phyloP scores from a whole-genome alignment of 2,329 filamentous ascomycete genomes.

The Leptodontidium sp. region DNA sequence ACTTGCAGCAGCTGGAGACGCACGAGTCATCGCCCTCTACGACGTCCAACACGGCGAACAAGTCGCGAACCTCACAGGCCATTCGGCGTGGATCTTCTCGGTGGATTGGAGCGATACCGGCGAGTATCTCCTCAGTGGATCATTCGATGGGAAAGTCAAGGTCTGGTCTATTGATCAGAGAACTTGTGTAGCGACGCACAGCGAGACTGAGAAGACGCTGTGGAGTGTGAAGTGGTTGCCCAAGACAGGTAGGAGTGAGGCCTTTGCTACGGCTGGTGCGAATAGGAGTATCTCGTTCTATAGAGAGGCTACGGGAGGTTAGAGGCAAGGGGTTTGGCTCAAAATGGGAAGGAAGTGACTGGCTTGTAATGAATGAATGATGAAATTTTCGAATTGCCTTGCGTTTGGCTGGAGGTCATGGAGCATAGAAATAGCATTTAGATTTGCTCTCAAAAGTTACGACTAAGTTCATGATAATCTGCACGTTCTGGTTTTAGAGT shows the following conservation, averaged over 20 bases:
- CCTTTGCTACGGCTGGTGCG: constrained; percentile 81
- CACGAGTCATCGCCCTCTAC: constrained; percentile 88
- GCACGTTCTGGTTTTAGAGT: neutral
- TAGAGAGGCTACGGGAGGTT: constrained; percentile 76
- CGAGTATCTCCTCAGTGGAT: constrained; percentile 87
- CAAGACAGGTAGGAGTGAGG: constrained; percentile 69
- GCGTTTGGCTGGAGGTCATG: neutral
- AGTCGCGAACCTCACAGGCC: constrained; percentile 82
- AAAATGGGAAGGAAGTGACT: neutral
- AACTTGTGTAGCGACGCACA: constrained; percentile 90
- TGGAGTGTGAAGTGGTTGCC: constrained; percentile 89
- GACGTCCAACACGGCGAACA: constrained; percentile 93
- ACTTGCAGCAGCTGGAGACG: constrained; percentile 89
- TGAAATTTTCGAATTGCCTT: neutral
- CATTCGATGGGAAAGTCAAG: constrained; percentile 93
- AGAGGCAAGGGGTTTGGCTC: neutral
- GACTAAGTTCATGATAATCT: neutral
- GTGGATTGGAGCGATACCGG: constrained; percentile 94
- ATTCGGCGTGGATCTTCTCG: constrained; percentile 87
- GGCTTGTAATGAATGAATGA: neutral
- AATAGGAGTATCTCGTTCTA: constrained; percentile 83
- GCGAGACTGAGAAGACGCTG: constrained; percentile 84
- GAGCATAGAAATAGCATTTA: constrained; percentile 10
- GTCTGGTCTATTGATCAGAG: constrained; percentile 91
- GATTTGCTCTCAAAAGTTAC: neutral